Base-by-base conservation (phyloP, 805 yeast genomes). In the Metahyphopichia silvanorum region DNA sequence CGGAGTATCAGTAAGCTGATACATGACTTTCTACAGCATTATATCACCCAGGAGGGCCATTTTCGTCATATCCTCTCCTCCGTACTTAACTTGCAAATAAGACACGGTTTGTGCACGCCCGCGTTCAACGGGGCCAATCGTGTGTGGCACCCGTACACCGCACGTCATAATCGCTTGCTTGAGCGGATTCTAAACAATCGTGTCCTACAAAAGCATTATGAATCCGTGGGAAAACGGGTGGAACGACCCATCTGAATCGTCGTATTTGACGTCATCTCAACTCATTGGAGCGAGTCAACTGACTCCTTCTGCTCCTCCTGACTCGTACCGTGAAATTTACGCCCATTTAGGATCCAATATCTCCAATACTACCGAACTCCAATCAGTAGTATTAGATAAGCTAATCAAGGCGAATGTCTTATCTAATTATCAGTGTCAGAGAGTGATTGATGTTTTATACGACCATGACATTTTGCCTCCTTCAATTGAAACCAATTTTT, bases 201-300 rank as follows among this genome's bases (percentile, higher is more conserved):
- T n/a, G n/a, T n/a, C n/a, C n/a, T n/a, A n/a, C n/a, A n/a, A n/a
- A n/a, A n/a, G n/a, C n/a, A n/a, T n/a, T n/a, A n/a, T n/a, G n/a
- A 68, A 64, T 37, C 65, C 66, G 2, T 65, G 68, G 60, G 64
- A 55, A 32, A 63, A 64, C 37, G 68, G 66, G 16, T 63, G 69
- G 69, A 53, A 46, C 12, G 34, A 16, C 10, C 32, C 26, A 3
- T 24, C 15, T 17, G 20, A 25, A 15, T 13, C n/a, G 22, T 18
- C 37, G 5, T 53, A 42, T 29, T 35, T 57, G 25, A 45, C 57
- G 5, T 42, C 63, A 6, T 58, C 64, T 1, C 62, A 56, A 33
- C 28, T 38, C 29, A 38, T 30, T 13, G 24, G 26, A 30, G 20
- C 12, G 19, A 25, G 25, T 20, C 28, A 17, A 17, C 33, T 23